phyloP scores from a whole-genome alignment of 2,329 filamentous ascomycete genomes.

The Cryphonectria carpinicola region DNA sequence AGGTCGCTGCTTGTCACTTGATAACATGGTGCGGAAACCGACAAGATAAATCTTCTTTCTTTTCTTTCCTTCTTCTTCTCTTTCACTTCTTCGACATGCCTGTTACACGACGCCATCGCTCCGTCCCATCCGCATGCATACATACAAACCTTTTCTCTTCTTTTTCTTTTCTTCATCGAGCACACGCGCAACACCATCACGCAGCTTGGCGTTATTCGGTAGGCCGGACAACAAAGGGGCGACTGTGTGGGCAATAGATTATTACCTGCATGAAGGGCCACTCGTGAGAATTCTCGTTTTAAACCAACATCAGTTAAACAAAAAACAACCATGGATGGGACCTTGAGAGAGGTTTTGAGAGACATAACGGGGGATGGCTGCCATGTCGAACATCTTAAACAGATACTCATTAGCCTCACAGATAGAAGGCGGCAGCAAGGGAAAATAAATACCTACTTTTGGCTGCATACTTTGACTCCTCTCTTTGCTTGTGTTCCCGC shows the following conservation, averaged over 20 bases:
- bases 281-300: conserved; percentile 21
- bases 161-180: conserved; percentile 13
- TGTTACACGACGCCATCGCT: conserved; percentile 6
- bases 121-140: conserved; percentile 7
- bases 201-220: neutral
- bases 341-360: neutral
- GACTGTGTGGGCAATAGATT: neutral
- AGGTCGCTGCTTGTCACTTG: neutral
- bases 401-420: conserved; percentile 6
- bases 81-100: conserved; percentile 22
- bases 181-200: neutral
- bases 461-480: neutral
- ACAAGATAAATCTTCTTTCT: neutral
- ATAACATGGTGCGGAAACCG: neutral
- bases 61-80: no score
- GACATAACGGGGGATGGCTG: conserved; percentile 12
- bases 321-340: conserved; percentile 11
- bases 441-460: neutral
- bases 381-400: conserved; percentile 20
- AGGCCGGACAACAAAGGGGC: neutral
- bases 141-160: conserved; percentile 19
- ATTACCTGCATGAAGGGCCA: conserved; percentile 1
- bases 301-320: conserved; percentile 7
- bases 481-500: neutral
- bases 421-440: neutral